Evolutionary conservation across 768 basidiomycete species (phyloP), one percentile per base, ranked within the genome.

Genomic region (Tylopilus rubrobrunneus): DNA sequence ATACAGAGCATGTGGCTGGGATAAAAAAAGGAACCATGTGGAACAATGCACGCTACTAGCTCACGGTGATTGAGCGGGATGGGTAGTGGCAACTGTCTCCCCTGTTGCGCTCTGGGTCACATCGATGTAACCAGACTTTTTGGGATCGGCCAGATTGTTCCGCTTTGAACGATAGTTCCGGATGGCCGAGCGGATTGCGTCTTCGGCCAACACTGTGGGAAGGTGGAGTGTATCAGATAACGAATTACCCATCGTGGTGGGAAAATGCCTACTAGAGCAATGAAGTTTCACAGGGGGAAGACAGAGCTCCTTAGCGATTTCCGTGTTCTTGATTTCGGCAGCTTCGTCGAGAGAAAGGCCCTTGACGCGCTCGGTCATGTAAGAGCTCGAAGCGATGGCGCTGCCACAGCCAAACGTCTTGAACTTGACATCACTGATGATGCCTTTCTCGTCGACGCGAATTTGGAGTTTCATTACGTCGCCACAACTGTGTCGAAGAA

Each of bases 401-500:
- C 92, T 95, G 49, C 97, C 97, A 71, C 97, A 98, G 3, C 97
- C 96, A 71, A 99, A 98, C 0, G 97, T 98, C 79, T 98, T 99
- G 80, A 98, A 98, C 75, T 96, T 97, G 74, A 98, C 97, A 68
- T 99, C 97, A 45, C 88, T 89, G 66, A 99, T 99, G 72, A 98
- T 82, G 34, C 94, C 93, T 34, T 89, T 78, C 55, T 96, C 94
- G 71, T 96, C 86, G 53, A 99, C 97, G 62, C 92, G 87, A 67
- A 99, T 99, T 73, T 98, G 96, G 11, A 99, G 85, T 73, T 98
- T 98, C 96, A 99, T 99, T 44, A 98, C 96, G 76, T 97, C 94
- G 63, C 94, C 94, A 67, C 94, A 96, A 5, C 93, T 95, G 66
- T 49, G 60, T 44, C 28, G 33, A 31, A 37, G 52, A 56, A 45